These are phyloP conservation scores for Podaxis carcinomalis DNA, from an alignment of 768 basidiomycete species.

Conservation along the genomic window DNA sequence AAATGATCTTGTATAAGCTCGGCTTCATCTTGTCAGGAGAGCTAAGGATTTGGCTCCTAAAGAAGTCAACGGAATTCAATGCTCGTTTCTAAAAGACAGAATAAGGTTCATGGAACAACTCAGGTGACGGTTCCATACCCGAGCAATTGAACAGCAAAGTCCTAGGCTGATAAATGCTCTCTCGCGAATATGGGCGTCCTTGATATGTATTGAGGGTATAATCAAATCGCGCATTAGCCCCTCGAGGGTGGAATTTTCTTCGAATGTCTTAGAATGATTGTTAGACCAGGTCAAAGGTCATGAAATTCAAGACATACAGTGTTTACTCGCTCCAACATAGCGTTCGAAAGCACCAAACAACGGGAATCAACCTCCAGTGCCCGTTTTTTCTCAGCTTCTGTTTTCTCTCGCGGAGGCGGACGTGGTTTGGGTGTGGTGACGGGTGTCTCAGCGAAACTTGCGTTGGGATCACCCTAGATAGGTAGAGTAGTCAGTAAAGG, in stretches of 20 bases:
- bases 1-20: constrained; percentile 78
- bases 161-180: constrained; percentile 79
- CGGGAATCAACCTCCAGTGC: constrained; percentile 50
- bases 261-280: constrained; percentile 51
- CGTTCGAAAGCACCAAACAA: constrained; percentile 78
- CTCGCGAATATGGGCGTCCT: constrained; percentile 78
- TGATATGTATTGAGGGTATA: constrained; percentile 85
- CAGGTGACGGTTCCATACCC: constrained; percentile 31
- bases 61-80: constrained; percentile 70
- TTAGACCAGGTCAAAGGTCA: constrained; percentile 2
- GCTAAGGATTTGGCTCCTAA: constrained; percentile 74
- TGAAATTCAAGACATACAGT: constrained; percentile 54
- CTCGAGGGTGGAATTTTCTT: constrained; percentile 77
- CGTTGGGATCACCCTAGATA: constrained; percentile 17
- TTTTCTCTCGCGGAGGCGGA: constrained; percentile 32
- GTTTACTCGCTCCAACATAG: constrained; percentile 87
- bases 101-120: neutral
- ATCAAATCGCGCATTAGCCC: constrained; percentile 83
- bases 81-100: constrained; percentile 48
- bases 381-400: constrained; percentile 49
- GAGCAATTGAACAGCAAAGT: constrained; percentile 82
- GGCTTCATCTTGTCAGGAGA: constrained; percentile 71
- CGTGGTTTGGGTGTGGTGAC: constrained; percentile 19
- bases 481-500: neutral
- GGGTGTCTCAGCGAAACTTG: constrained; percentile 25